Evolutionary conservation across 2,329 filamentous ascomycete species (phyloP), one percentile per base, ranked within the genome.

Genomic region (Ophiostoma novo-ulmi): DNA sequence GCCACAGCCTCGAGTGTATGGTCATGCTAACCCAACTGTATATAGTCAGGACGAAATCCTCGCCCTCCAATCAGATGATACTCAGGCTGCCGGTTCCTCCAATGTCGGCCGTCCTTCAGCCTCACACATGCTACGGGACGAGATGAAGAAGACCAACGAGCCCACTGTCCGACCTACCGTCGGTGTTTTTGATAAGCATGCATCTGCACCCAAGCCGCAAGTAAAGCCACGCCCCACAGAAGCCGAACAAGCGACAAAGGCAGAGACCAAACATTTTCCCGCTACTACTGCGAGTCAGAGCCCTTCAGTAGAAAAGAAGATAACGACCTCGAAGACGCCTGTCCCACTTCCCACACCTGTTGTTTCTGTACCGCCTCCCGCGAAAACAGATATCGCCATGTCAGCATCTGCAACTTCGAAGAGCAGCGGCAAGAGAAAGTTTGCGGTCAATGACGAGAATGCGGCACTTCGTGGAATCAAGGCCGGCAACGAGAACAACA

Each of bases 1-100:
- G n/a, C 13, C 22, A 31, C 11, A 22, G 14, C 44, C 3, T 31
- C 8, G 10, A 22, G 36, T 48, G 5, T 17, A 35, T 52, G n/a
- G 10, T 11, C 3, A 52, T 74, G 66, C 78, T 81, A 75, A 83
- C 78, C 78, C 81, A 75, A 83, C 78, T 20, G 20, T 14, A 13
- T 22, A 8, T 70, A 89, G 87, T 73, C 82, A 83, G 31, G 86
- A 88, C 8, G 86, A 91, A 75, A 88, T 91, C 55, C 79, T 88
- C 48, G 89, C 83, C n/a, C 80, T 89, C 41, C 82, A 83, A 69
- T 17, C 36, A 7, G 38, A 67, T 11, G 65, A 67, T 11, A 48
- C 17, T 10, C 26, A 67, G 26, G 36, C 63, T 22, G 20, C 63
- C n/a, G 35, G 36, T 2, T 39, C 63, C 20, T 10, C 63, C 14